phyloP scores from a whole-genome alignment of 2,329 filamentous ascomycete species.

The Clonostachys chloroleuca region DNA sequence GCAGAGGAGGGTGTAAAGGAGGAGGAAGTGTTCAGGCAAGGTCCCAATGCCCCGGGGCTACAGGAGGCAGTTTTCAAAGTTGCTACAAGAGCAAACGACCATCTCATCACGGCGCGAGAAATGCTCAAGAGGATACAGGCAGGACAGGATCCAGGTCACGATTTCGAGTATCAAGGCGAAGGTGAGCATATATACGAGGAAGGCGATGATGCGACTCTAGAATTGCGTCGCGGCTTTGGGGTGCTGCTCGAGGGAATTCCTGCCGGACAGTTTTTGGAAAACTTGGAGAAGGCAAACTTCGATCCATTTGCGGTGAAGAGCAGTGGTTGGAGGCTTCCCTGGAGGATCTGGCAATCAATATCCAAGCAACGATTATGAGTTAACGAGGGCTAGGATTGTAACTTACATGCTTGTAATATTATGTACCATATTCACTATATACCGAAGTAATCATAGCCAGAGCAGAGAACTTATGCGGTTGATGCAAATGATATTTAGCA shows the following conservation, averaged over 20 bases:
- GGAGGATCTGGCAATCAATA: conserved; percentile 58
- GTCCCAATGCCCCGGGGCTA: conserved; percentile 72
- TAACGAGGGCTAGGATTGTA: background rate
- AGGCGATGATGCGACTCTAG: conserved; percentile 26
- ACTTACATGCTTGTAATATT: conserved; percentile 26
- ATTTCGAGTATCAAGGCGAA: conserved; percentile 83
- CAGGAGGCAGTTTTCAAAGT: conserved; percentile 89
- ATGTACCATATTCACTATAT: background rate
- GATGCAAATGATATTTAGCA: too few species aligned
- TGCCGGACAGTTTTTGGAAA: conserved; percentile 73
- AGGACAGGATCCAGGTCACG: conserved; percentile 73
- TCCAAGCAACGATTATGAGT: conserved; percentile 41
- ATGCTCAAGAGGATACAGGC: conserved; percentile 80
- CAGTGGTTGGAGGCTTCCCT: conserved; percentile 76
- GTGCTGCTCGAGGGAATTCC: conserved; percentile 77
- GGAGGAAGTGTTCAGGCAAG: conserved; percentile 82
- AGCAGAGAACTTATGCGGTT: too few species aligned
- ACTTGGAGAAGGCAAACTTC: conserved; percentile 77
- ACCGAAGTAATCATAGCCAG: too few species aligned
- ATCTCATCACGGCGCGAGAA: conserved; percentile 87
- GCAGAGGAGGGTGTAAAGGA: conserved; percentile 75
- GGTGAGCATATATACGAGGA: conserved; percentile 54
- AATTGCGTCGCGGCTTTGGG: conserved; percentile 63
- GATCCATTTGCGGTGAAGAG: conserved; percentile 67
- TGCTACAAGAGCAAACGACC: conserved; percentile 90